Evolutionary conservation across 495 filamentous ascomycete species (phyloP), one percentile per base, ranked within the genome.

Genomic region (Tuber magnatum): DNA sequence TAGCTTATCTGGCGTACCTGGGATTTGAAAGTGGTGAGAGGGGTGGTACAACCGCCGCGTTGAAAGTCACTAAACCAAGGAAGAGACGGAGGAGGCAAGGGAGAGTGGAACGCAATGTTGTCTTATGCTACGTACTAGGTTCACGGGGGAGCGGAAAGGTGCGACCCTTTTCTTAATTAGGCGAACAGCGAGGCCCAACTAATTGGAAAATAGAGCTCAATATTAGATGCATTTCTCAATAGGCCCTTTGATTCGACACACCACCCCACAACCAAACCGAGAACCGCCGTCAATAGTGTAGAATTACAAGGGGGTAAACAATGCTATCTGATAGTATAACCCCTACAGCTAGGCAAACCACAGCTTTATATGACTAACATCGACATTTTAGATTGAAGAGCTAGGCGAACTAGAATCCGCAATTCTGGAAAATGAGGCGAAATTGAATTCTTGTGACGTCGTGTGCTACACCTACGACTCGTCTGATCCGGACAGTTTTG

Each of bases 381-480:
- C 71, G 18, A 69, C 48, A 51, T n/a, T n/a, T 51, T 73, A 82
- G 80, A 86, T 98, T 72, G 92, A 96, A 80, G 95, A 99, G 82
- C 90, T 97, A 3, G 96, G 96, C n/a, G 93, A 97, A 83, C 86
- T 97, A 56, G 95, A 98, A 80, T 92, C 93, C 0, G 94, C 95
- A 35, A 92, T 98, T 71, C 85, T 99, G 1, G 95, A 97, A 71
- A 98, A 99, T 84, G 89, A 91, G 80, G 89, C 89, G 42, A 97
- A 95, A 82, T 86, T 99, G n/a, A 92, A 96, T 82, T 90, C 92
- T 5, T 97, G 94, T 84, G 95, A 99, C 83, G 88, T 98, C 40
- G 87, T 98, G 42, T 95, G 93, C 80, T 99, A 97, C 84, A 91
- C 93, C 5, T 99, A 98, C 84, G 95, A 99, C 84, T 97, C 94